Conservation (phyloP, 1,139 yeast genomes). For the Saccharomyces hybrid region DNA sequence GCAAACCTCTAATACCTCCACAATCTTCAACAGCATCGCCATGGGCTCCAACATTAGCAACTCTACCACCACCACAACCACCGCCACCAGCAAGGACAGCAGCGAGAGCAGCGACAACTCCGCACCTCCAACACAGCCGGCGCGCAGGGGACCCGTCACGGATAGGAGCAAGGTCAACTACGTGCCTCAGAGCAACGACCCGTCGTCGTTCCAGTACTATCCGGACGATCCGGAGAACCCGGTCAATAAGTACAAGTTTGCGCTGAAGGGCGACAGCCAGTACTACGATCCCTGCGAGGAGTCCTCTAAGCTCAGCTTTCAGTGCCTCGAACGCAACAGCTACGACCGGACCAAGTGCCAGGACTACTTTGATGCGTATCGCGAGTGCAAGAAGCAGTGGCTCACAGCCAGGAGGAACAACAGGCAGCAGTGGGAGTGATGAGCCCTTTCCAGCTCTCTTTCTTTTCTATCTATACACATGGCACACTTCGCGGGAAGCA, state of each 20-base stretch:
- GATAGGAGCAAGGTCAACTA: slow-evolving; percentile 22
- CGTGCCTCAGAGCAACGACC: slow-evolving; percentile 19
- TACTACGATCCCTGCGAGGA: slow-evolving; percentile 91
- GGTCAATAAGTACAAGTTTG: slow-evolving; percentile 32
- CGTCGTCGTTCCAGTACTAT: slow-evolving; percentile 45
- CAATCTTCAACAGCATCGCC: neutral
- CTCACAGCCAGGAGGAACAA: slow-evolving; percentile 35
- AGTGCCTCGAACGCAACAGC: slow-evolving; percentile 67
- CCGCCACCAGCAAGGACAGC: neutral
- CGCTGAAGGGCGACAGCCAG: slow-evolving; percentile 64
- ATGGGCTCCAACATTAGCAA: neutral
- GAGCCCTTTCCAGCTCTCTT: neutral
- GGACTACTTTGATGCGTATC: slow-evolving; percentile 84
- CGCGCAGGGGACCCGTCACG: slow-evolving; percentile 6
- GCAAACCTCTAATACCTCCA: neutral
- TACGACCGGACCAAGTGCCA: slow-evolving; percentile 71
- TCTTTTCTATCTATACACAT: neutral
- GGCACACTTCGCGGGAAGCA: neutral
- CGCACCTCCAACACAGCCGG: neutral
- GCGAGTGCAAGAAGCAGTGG: slow-evolving; percentile 88
- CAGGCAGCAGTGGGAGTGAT: slow-evolving; percentile 27
- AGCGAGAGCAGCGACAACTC: neutral
- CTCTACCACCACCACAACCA: neutral
- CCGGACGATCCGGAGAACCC: slow-evolving; percentile 59
- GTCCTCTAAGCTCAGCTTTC: slow-evolving; percentile 76